Evolutionary conservation across 2,329 filamentous ascomycete genomes (phyloP).

Genomic region (Falciphora oryzae): DNA sequence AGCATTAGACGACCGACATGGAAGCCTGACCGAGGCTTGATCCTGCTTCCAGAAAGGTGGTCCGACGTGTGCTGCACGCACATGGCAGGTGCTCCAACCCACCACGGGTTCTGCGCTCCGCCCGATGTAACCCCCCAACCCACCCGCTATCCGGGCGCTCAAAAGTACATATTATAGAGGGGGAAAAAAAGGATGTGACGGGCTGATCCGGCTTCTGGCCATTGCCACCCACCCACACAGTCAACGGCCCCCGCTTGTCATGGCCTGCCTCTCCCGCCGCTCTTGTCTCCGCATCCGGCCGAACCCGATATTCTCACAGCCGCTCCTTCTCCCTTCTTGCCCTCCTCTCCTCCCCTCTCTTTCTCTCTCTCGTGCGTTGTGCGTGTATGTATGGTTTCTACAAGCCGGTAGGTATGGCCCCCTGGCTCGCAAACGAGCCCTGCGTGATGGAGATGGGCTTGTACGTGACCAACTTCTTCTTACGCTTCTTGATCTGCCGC

Average conservation of each 20-base stretch:
- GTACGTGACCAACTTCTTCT: constrained; percentile 10
- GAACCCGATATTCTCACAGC: not conserved
- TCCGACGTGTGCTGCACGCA: not conserved
- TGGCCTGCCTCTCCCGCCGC: not conserved
- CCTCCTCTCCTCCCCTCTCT: too few relatives aligned
- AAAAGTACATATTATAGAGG: not conserved
- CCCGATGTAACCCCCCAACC: not conserved
- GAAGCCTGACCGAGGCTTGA: not conserved
- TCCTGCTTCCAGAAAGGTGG: not conserved
- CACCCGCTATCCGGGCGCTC: too few relatives aligned
- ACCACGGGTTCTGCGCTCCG: too few relatives aligned
- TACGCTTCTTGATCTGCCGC: constrained; percentile 8
- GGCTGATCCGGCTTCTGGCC: not conserved
- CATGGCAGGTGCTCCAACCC: not conserved
- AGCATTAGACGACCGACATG: not conserved
- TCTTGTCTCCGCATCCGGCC: not conserved
- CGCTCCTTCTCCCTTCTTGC: too few relatives aligned
- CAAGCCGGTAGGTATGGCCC: not conserved
- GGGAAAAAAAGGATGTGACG: not conserved
- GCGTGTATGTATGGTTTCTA: too few relatives aligned
- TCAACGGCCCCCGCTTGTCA: not conserved
- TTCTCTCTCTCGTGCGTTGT: too few relatives aligned
- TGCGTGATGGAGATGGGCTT: not conserved
- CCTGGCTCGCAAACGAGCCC: not conserved
- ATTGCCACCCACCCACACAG: too few relatives aligned